A percentile compares a stretch with the other conserved stretches of the same genome.
phyloP scores from a whole-genome alignment of 768 basidiomycete genomes.

The Russula emetica region DNA sequence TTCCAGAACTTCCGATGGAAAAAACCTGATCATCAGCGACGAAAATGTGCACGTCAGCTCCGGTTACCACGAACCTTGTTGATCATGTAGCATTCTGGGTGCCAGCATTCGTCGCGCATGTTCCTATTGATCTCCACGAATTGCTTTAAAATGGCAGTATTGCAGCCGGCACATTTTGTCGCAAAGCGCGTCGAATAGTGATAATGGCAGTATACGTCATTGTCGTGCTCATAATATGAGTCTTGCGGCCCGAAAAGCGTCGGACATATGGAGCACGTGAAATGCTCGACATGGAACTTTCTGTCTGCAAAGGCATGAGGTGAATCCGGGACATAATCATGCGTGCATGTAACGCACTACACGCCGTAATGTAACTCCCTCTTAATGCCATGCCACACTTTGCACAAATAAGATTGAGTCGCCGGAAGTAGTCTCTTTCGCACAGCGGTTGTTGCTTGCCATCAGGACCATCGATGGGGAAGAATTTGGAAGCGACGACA shows the following conservation, averaged over 20 bases:
- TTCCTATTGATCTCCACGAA: conserved; percentile 99
- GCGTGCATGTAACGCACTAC: conserved; percentile 59
- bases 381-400: conserved; percentile 92
- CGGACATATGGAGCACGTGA: conserved; percentile 95
- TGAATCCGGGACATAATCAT: conserved; percentile 16
- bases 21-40: conserved; percentile 20
- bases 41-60: neutral
- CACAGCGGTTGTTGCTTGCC: conserved; percentile 92
- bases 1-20: conserved; percentile 83
- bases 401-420: conserved; percentile 92
- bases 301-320: conserved; percentile 58
- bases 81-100: conserved; percentile 99
- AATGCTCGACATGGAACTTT: conserved; percentile 99
- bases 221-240: conserved; percentile 98
- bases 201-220: conserved; percentile 98
- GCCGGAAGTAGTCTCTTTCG: conserved; percentile 95
- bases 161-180: conserved; percentile 97
- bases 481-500: conserved; percentile 97
- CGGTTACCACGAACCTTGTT: conserved; percentile 66
- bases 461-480: conserved; percentile 91
- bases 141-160: conserved; percentile 95
- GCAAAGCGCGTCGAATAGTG: conserved; percentile 99
- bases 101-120: conserved; percentile 98
- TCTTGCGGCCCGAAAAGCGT: conserved; percentile 97
- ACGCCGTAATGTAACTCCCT: conserved; percentile 98